A percentile compares a stretch with the other conserved stretches of the same genome.
These are phyloP conservation scores for Blastomyces percursus DNA, from an alignment of 2,329 filamentous ascomycete genomes.

Conservation along the genomic window DNA sequence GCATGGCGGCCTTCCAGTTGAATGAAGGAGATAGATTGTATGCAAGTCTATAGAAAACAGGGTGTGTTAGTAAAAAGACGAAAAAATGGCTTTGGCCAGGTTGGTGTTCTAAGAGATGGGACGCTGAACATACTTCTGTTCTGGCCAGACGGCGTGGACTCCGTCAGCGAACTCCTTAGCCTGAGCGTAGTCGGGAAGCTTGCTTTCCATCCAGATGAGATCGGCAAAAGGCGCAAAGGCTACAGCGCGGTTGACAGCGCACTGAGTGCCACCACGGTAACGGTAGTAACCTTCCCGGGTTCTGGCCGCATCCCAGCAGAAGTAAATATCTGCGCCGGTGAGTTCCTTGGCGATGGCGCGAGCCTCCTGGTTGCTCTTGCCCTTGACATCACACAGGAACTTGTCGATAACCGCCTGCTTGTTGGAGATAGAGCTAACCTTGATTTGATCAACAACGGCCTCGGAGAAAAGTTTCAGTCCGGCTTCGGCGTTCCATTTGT, in stretches of 20 bases:
- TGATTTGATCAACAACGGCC: slow-evolving; percentile 73
- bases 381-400: slow-evolving; percentile 58
- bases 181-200: slow-evolving; percentile 82
- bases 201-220: slow-evolving; percentile 99
- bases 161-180: slow-evolving; percentile 87
- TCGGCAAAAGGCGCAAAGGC: slow-evolving; percentile 91
- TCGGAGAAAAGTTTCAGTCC: slow-evolving; percentile 82
- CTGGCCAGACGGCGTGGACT: slow-evolving; percentile 86
- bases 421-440: slow-evolving; percentile 51
- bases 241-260: slow-evolving; percentile 78
- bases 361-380: slow-evolving; percentile 77
- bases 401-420: slow-evolving; percentile 56
- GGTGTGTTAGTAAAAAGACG: slow-evolving; percentile 13
- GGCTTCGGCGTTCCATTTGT: slow-evolving; percentile 70
- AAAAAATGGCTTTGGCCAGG: not conserved
- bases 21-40: slow-evolving; percentile 98
- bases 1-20: slow-evolving; percentile 99
- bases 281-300: slow-evolving; percentile 95
- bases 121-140: slow-evolving; percentile 66
- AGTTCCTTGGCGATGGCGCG: slow-evolving; percentile 66
- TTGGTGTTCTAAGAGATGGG: not conserved
- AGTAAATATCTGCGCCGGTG: slow-evolving; percentile 71
- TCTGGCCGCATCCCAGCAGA: slow-evolving; percentile 89
- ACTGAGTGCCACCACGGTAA: slow-evolving; percentile 81
- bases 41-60: slow-evolving; percentile 53